Percentiles rank a stretch among this genome's conserved stretches.
phyloP scores from a whole-genome alignment of 1,284 basidiomycete genomes.

The Cryptococcus neoformans region DNA sequence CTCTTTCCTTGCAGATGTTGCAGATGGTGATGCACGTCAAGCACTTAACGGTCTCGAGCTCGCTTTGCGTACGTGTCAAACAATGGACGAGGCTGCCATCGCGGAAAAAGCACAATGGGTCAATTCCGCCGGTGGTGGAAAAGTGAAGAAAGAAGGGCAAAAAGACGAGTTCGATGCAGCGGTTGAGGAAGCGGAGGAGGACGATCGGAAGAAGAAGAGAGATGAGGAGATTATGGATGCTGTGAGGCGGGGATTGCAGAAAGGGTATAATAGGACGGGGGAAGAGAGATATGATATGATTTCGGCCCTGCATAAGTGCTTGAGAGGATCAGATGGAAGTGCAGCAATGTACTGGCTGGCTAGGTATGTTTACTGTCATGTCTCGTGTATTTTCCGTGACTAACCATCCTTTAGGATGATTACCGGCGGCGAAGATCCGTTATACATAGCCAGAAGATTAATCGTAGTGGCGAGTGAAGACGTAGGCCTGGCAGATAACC shows the following conservation, averaged over 20 bases:
- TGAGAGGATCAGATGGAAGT: constrained; percentile 72
- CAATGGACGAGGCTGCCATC: neutral
- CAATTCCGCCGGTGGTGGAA: neutral
- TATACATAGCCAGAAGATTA: constrained; percentile 77
- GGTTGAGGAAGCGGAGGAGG: neutral
- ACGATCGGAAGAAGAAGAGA: constrained; percentile 15
- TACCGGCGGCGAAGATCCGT: constrained; percentile 79
- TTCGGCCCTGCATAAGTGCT: constrained; percentile 79
- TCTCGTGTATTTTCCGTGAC: neutral
- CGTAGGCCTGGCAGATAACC: constrained; percentile 71
- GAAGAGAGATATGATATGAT: constrained; percentile 84
- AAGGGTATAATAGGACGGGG: constrained; percentile 67
- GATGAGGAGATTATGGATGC: constrained; percentile 48
- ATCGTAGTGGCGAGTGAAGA: constrained; percentile 84
- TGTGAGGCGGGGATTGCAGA: constrained; percentile 44
- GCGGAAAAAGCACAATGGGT: constrained; percentile 18
- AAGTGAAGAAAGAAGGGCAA: neutral
- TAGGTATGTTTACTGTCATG: constrained; percentile 36
- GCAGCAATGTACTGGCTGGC: constrained; percentile 90
- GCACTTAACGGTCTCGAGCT: constrained; percentile 52
- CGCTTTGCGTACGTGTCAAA: constrained; percentile 44
- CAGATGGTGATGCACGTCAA: constrained; percentile 53
- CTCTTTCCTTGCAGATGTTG: constrained; percentile 50
- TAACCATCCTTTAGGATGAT: constrained; percentile 58
- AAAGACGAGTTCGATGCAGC: neutral